phyloP scores from a whole-genome alignment of 176 grass and related monocot genomes.

The Oryza meyeriana region DNA sequence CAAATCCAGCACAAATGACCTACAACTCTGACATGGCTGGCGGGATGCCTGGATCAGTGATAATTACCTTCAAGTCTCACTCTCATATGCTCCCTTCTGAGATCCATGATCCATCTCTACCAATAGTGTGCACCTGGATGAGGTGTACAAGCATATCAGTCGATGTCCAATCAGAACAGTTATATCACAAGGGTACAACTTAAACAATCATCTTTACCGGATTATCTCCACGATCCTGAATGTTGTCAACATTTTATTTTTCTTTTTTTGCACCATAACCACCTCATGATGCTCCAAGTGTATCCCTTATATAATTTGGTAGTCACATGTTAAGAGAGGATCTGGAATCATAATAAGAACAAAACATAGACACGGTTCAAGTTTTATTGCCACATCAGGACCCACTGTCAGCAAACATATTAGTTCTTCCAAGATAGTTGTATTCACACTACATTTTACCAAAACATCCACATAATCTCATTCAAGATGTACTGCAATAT shows the following conservation, averaged over 20 bases:
- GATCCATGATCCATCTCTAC: slow-evolving; percentile 60
- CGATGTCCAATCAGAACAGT: neutral
- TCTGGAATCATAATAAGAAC: neutral
- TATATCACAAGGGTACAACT: neutral
- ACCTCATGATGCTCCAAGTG: slow-evolving; percentile 64
- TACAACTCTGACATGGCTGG: neutral
- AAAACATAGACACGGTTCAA: neutral
- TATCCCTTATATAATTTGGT: slow-evolving; percentile 55
- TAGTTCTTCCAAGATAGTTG: neutral
- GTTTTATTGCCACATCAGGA: neutral
- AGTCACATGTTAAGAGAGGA: neutral
- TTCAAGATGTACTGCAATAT: neutral
- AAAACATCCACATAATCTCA: neutral
- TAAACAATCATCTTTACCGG: slow-evolving; percentile 46
- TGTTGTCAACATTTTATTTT: slow-evolving; percentile 68
- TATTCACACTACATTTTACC: neutral
- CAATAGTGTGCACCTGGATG: slow-evolving; percentile 55
- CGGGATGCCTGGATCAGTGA: neutral
- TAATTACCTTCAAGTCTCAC: slow-evolving; percentile 49
- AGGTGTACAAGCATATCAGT: slow-evolving; percentile 9
- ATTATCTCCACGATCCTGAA: slow-evolving; percentile 75
- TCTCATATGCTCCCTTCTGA: slow-evolving; percentile 61
- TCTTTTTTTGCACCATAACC: slow-evolving; percentile 51
- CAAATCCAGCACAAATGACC: neutral
- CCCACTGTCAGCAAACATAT: neutral